Evolutionary conservation across 108 stramenopile species (phyloP).

Genomic region (Conticribra guillardii): DNA sequence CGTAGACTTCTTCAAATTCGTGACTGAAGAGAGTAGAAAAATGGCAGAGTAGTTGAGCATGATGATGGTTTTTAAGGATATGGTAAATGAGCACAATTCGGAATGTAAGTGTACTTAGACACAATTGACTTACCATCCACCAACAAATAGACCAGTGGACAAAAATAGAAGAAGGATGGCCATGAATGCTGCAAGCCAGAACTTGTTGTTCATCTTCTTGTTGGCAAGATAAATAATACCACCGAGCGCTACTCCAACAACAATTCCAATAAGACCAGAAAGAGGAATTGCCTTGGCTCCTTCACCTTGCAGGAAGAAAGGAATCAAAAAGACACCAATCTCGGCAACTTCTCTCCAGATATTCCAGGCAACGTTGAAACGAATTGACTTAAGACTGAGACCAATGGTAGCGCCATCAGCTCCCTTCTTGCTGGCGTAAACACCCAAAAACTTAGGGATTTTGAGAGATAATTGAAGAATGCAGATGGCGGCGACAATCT

Average conservation of each 20-base stretch:
- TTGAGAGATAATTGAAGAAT: constrained; percentile 78
- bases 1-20: constrained; percentile 71
- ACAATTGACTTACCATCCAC: constrained; percentile 50
- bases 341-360: constrained; percentile 87
- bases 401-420: constrained; percentile 39
- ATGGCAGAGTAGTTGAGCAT: background rate
- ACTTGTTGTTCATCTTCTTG: constrained; percentile 58
- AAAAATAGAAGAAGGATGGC: constrained; percentile 58
- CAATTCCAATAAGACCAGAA: constrained; percentile 65
- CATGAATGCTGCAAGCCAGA: constrained; percentile 64
- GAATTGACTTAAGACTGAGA: constrained; percentile 67
- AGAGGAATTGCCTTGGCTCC: constrained; percentile 70
- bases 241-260: constrained; percentile 58
- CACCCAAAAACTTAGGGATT: constrained; percentile 76
- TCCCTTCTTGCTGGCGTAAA: constrained; percentile 63
- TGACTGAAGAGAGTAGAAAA: constrained; percentile 20
- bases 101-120: no score
- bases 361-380: constrained; percentile 89
- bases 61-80: background rate
- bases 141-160: constrained; percentile 73
- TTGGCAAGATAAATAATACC: constrained; percentile 67
- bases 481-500: constrained; percentile 75
- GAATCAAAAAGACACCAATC: constrained; percentile 84
- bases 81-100: background rate
- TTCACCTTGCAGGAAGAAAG: constrained; percentile 73